A percentile compares a stretch with the other conserved stretches of the same genome.
phyloP scores from a whole-genome alignment of 1,139 yeast species.

The Petasospora fabianii region DNA sequence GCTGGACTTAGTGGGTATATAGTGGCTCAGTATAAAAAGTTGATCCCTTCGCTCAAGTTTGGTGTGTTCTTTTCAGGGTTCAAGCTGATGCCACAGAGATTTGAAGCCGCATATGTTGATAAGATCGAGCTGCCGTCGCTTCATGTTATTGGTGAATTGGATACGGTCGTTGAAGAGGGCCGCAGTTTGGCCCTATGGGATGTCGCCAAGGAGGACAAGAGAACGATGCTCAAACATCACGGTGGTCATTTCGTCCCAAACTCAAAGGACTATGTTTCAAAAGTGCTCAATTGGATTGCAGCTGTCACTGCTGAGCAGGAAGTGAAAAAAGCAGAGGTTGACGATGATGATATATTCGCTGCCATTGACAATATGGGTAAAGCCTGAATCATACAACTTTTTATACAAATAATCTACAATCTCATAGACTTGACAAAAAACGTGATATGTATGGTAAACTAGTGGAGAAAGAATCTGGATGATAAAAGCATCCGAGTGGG shows the following conservation, averaged over 20 bases:
- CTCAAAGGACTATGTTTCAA: constrained; percentile 54
- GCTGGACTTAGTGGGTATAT: constrained; percentile 75
- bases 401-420: too few species aligned
- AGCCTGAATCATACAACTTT: constrained; percentile 10
- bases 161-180: constrained; percentile 81
- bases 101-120: constrained; percentile 46
- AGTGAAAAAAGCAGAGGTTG: constrained; percentile 9
- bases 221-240: constrained; percentile 60
- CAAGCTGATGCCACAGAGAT: constrained; percentile 51
- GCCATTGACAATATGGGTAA: constrained; percentile 41
- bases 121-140: constrained; percentile 53
- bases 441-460: neutral
- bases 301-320: constrained; percentile 5
- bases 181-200: constrained; percentile 59
- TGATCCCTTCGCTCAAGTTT: constrained; percentile 52
- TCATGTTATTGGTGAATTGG: constrained; percentile 83
- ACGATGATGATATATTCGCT: constrained; percentile 35
- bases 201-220: constrained; percentile 42
- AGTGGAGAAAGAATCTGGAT: neutral
- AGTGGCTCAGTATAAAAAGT: constrained; percentile 38
- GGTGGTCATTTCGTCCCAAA: constrained; percentile 90
- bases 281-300: constrained; percentile 56
- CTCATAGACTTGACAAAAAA: neutral
- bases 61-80: constrained; percentile 79
- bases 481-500: too few species aligned